Conservation (phyloP, 1,284 basidiomycete genomes). For the Ustilago shanxiensis region DNA sequence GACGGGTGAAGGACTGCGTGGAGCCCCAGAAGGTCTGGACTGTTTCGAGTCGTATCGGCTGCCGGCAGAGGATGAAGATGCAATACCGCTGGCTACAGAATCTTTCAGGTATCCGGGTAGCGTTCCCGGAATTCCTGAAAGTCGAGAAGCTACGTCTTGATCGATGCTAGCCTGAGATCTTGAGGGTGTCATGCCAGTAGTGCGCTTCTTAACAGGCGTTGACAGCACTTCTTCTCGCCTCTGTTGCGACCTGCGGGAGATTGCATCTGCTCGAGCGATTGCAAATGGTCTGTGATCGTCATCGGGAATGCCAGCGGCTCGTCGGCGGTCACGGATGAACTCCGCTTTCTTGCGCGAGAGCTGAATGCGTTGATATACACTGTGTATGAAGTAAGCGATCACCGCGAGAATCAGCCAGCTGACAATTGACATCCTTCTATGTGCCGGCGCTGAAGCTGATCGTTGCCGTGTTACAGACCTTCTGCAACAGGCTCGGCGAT, state of each 20-base stretch:
- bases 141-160: constrained; percentile 29
- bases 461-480: background rate
- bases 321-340: constrained; percentile 44
- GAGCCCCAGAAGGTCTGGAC: background rate
- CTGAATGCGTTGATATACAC: constrained; percentile 26
- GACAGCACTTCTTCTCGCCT: constrained; percentile 13
- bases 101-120: constrained; percentile 45
- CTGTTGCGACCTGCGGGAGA: constrained; percentile 34
- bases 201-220: constrained; percentile 30
- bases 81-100: background rate
- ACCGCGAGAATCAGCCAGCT: constrained; percentile 29
- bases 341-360: constrained; percentile 43
- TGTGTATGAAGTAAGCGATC: constrained; percentile 26
- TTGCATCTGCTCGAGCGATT: constrained; percentile 45
- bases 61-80: background rate
- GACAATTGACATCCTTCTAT: constrained; percentile 31
- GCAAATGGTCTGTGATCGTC: constrained; percentile 53
- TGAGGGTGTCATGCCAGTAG: background rate
- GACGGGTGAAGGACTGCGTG: constrained; percentile 17
- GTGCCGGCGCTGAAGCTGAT: background rate
- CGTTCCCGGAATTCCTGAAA: constrained; percentile 44
- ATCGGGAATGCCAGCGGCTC: constrained; percentile 59
- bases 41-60: constrained; percentile 2
- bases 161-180: constrained; percentile 23
- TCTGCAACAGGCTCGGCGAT: background rate